Evolutionary conservation across 2,329 filamentous ascomycete genomes (phyloP).

Genomic region (Fusarium brachygibbosum): DNA sequence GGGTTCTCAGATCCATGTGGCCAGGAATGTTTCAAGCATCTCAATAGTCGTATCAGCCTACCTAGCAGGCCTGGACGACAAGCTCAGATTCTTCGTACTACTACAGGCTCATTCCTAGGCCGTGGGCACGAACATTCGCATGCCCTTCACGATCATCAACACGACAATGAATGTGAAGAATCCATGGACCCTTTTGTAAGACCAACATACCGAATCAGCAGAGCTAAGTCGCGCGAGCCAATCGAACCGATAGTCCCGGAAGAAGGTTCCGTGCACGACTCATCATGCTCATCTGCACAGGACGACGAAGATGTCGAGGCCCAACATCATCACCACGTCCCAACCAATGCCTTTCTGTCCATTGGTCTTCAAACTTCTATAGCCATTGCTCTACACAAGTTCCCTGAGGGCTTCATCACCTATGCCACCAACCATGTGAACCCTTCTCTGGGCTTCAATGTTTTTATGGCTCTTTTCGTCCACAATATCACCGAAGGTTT

Average conservation of each 20-base stretch:
- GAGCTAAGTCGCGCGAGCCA: conserved; percentile 58
- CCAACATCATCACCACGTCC: conserved; percentile 92
- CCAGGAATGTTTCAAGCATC: conserved; percentile 74
- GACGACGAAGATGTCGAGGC: conserved; percentile 63
- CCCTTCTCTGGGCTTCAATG: conserved; percentile 86
- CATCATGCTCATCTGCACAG: conserved; percentile 49
- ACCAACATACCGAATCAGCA: conserved; percentile 54
- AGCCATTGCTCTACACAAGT: conserved; percentile 95
- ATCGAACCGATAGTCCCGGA: conserved; percentile 48
- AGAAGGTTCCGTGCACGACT: conserved; percentile 41
- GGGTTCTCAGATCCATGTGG: conserved; percentile 76
- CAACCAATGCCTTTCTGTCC: conserved; percentile 91
- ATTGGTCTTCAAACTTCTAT: conserved; percentile 97
- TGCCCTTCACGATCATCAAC: conserved; percentile 43
- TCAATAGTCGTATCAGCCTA: conserved; percentile 57
- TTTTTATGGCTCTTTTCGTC: conserved; percentile 96
- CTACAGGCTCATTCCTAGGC: conserved; percentile 54
- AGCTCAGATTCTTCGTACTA: conserved; percentile 58
- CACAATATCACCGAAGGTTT: conserved; percentile 99
- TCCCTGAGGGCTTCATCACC: conserved; percentile 89
- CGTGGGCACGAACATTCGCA: conserved; percentile 49
- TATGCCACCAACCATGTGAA: conserved; percentile 98
- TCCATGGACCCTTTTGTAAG: conserved; percentile 49
- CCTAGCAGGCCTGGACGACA: conserved; percentile 50
- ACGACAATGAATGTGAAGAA: conserved; percentile 44